Conservation (phyloP, 495 filamentous ascomycete genomes). For the Pseudevernia furfuracea region DNA sequence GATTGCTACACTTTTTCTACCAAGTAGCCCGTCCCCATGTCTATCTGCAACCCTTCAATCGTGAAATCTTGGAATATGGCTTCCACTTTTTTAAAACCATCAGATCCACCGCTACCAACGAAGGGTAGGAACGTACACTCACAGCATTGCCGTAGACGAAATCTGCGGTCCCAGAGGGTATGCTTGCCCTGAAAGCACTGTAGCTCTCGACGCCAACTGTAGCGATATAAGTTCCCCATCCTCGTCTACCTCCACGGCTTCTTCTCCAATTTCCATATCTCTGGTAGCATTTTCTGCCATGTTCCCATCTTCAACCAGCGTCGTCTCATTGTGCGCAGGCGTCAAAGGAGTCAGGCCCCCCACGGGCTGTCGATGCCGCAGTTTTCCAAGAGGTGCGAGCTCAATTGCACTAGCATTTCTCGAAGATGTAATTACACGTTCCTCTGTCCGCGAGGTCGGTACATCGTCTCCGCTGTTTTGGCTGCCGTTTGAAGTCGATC, state of each 20-base stretch:
- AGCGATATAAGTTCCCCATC: background rate
- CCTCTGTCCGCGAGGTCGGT: background rate
- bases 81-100: background rate
- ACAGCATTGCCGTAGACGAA: background rate
- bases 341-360: background rate
- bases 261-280: background rate
- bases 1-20: too few species aligned
- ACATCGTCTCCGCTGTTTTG: background rate
- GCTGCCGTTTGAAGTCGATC: background rate
- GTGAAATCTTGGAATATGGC: background rate
- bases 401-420: background rate
- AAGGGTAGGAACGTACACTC: background rate
- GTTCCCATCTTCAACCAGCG: background rate
- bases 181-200: background rate
- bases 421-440: background rate
- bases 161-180: background rate
- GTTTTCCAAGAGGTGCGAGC: background rate
- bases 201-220: background rate
- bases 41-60: too few species aligned
- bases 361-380: background rate
- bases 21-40: too few species aligned
- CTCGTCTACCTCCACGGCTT: background rate
- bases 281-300: background rate
- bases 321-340: background rate
- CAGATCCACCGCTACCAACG: background rate